Percentiles rank a stretch among this genome's conserved stretches.
These are phyloP conservation scores for Saksenaea oblongispora DNA, from an alignment of 371 early-diverging fungal genomes.

Conservation along the genomic window DNA sequence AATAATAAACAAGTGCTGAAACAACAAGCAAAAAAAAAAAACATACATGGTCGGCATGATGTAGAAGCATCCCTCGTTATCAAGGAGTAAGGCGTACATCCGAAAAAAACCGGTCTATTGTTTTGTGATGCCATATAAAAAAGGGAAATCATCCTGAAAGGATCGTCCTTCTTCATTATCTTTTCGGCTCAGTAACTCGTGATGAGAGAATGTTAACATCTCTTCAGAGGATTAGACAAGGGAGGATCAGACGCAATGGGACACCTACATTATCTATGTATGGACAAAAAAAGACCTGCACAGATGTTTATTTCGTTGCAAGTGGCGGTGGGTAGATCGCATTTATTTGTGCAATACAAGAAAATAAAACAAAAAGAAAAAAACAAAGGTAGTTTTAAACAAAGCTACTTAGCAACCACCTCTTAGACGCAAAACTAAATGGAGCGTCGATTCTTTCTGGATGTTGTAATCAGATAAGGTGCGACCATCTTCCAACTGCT, in stretches of 20 bases:
- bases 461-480: constrained; percentile 74
- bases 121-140: neutral
- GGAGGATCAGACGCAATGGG: neutral
- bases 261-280: neutral
- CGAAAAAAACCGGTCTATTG: neutral
- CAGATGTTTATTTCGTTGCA: too few species aligned
- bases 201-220: neutral
- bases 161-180: neutral
- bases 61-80: neutral
- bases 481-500: constrained; percentile 84
- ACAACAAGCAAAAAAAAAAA: neutral
- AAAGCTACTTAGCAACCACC: constrained; percentile 52
- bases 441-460: constrained; percentile 86
- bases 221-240: neutral
- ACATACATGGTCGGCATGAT: neutral
- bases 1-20: neutral
- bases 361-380: neutral
- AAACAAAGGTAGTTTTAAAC: neutral
- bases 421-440: constrained; percentile 89
- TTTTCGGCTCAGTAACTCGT: neutral
- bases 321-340: too few species aligned
- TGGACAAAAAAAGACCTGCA: neutral
- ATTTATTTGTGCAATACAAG: neutral
- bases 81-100: constrained; percentile 1
- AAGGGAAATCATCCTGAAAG: neutral